Base-by-base conservation (phyloP, 352 stramenopile genomes). In the Blastocystis sp. region DNA sequence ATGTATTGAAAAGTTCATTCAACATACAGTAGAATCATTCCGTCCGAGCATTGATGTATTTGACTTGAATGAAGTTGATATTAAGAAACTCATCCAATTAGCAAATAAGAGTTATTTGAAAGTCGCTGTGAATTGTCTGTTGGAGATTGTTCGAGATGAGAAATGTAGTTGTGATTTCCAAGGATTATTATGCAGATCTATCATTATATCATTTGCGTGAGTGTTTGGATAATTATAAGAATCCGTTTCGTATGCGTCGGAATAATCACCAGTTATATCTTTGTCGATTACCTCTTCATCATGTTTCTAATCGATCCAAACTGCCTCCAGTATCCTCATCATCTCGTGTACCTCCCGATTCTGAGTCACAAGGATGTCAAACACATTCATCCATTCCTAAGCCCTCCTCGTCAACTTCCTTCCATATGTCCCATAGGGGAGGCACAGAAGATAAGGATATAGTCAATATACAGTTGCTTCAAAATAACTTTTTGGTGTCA, bases 61-160 rank as follows among this genome's bases (percentile, higher is more conserved):
- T 24, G 3, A 33, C 5, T 2, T 13, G 19, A 6, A n/a, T 22
- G 24, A 33, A 9, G 0, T 22, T 66, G 22, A 53, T 5, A 15
- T 15, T 19, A 68, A 84, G 73, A 33, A 22, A 30, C 48, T 84
- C 33, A 9, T 68, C 15, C 19, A 53, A 11, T 35, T 27, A 13
- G 73, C 33, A 13, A 84, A 84, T 68, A 9, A 84, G 22, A 48
- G 33, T 57, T 35, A 22, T 22, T 51, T 84, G 15, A 33, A 64
- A 33, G 40, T 44, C 13, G 73, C 73, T 15, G 53, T 84, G 44
- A 84, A 84, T 57, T 66, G 48, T 44, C n/a, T 69, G 30, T 33
- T 84, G 56, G 73, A 84, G 73, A 40, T 66, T 19, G 3, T 24
- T 5, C 27, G 53, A 19, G 53, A 84, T 42, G 1, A 30, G 53